A percentile compares a stretch with the other conserved stretches of the same genome.
phyloP scores from a whole-genome alignment of 2,329 filamentous ascomycete genomes.

The Fusarium sp. region DNA sequence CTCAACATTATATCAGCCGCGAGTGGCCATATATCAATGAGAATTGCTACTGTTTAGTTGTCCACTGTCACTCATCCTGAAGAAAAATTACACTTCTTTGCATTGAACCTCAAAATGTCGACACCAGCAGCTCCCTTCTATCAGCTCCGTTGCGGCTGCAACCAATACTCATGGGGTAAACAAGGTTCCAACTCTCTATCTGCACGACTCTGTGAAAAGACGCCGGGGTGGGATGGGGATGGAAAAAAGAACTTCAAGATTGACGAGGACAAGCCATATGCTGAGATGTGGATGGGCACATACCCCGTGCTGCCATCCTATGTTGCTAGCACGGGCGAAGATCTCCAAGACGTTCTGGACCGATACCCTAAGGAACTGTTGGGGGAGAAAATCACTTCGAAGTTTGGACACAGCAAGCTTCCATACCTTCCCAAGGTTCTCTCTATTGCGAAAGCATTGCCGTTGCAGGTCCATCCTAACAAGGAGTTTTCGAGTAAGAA shows the following conservation, averaged over 20 bases:
- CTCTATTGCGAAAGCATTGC: constrained; percentile 79
- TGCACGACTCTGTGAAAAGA: constrained; percentile 72
- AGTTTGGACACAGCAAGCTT: constrained; percentile 69
- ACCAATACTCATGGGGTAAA: constrained; percentile 78
- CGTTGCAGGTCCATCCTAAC: constrained; percentile 79
- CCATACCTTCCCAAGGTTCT: constrained; percentile 81
- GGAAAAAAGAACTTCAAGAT: constrained; percentile 63
- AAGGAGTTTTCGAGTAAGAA: constrained; percentile 72
- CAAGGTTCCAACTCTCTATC: constrained; percentile 73
- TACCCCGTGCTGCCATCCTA: constrained; percentile 77
- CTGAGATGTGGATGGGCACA: constrained; percentile 80
- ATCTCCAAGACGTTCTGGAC: constrained; percentile 72
- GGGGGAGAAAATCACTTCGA: constrained; percentile 68
- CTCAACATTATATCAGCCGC: not conserved
- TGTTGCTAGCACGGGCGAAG: constrained; percentile 69
- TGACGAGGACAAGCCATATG: constrained; percentile 71
- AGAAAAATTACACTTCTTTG: not conserved
- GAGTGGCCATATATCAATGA: not conserved
- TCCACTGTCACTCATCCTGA: too few relatives aligned
- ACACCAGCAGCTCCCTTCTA: constrained; percentile 50
- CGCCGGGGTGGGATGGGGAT: constrained; percentile 58
- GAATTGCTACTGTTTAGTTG: too few relatives aligned
- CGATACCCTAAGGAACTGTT: constrained; percentile 70
- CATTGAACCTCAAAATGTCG: constrained; percentile 19
- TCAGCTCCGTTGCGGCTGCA: constrained; percentile 58